Evolutionary conservation across 768 basidiomycete genomes (phyloP), one percentile per base, ranked within the genome.

Genomic region (Pleurotus cornucopiae): DNA sequence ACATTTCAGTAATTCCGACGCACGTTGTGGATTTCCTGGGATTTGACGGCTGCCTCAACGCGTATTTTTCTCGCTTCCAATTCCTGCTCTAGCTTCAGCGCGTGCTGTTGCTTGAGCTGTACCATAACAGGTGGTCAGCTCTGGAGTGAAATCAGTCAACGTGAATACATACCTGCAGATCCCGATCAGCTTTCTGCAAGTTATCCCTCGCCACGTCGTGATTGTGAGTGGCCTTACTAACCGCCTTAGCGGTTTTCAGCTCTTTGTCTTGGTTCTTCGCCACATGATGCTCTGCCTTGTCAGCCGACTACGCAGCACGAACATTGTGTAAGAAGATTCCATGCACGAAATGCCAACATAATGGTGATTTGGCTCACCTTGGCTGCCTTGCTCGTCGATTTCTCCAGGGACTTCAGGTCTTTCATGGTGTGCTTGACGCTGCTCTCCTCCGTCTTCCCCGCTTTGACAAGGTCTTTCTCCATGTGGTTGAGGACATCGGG

Each of bases 401-500:
- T 53, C 37, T 53, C 51, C 39, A 23, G 9, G 21, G 20, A 11
- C 14, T 23, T 40, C n/a, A 53, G 26, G 4, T 53, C 39, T 5
- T 18, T 39, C 51, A 53, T 43, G 20, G 51, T 39, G 21, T 40
- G 51, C 11, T 53, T 53, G 11, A 53, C 34, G 23, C 16, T 53
- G 38, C 39, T 53, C 2, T 53, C 39, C 51, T 53, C 51, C 3
- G 54, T 46, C 43, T 55, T 45, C 9, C 54, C 45, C 9, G 54
- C 16, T 25, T 30, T 45, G 43, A 45, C 18, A 13, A 55, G 54
- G n/a, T 55, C 41, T 21, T 55, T 46, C 44, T 55, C 54, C 54
- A 55, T 55, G 20, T 37, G 51, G 11, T 53, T 53, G 18, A 53
- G 51, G 1, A 53, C 39, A 13, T 53, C 51, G 3, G 51, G 51